Conservation (phyloP, 768 basidiomycete species). For the Serpula lacrymans region DNA sequence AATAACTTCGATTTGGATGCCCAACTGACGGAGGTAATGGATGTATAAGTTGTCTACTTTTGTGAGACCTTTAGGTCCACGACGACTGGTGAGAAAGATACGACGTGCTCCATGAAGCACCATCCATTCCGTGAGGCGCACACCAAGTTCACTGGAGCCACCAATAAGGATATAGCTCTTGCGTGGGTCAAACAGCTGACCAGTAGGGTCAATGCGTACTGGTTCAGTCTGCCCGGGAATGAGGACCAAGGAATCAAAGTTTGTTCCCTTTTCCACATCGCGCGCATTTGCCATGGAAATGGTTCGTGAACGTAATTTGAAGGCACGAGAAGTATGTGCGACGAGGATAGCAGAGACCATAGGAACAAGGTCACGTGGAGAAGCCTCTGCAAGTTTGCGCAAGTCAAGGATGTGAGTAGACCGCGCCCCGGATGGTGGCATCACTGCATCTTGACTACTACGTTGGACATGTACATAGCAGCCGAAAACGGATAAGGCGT, state of each 20-base stretch:
- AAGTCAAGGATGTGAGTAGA: conserved; percentile 19
- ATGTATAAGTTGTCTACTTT: conserved; percentile 26
- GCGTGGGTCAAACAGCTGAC: conserved; percentile 27
- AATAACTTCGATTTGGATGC: conserved; percentile 23
- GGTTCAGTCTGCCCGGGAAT: conserved; percentile 8
- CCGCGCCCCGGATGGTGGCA: conserved; percentile 15
- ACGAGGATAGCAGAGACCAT: conserved; percentile 15
- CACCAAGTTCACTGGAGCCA: conserved; percentile 20
- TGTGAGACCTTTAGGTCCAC: conserved; percentile 17
- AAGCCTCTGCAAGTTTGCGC: conserved; percentile 15
- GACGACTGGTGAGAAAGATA: conserved; percentile 26
- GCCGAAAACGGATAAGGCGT: conserved; percentile 22
- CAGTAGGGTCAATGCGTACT: conserved; percentile 20
- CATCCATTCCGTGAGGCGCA: conserved; percentile 32
- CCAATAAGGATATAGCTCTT: conserved; percentile 23
- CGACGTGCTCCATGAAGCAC: conserved; percentile 27
- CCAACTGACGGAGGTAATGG: conserved; percentile 17
- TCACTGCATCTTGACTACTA: conserved; percentile 4
- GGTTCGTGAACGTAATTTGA: conserved; percentile 10
- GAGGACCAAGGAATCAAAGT: conserved; percentile 13
- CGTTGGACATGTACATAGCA: conserved; percentile 21
- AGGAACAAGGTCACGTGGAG: conserved; percentile 16
- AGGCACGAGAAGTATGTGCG: conserved; percentile 14
- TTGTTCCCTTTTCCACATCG: too few species aligned
- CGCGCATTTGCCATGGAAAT: conserved; percentile 5